phyloP scores from a whole-genome alignment of 2,329 filamentous ascomycete species.

The Akanthomyces muscarius region DNA sequence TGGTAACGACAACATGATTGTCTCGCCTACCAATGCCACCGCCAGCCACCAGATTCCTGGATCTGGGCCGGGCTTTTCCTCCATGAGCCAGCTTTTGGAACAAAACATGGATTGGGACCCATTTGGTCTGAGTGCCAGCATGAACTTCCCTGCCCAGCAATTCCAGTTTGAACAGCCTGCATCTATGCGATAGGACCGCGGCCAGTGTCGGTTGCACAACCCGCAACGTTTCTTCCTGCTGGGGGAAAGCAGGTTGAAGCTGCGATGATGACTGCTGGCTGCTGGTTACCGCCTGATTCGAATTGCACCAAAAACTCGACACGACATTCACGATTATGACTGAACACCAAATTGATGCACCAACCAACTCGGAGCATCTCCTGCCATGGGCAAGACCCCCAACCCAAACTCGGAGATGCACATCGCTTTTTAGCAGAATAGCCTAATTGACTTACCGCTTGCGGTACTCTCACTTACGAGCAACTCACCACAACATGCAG shows the following conservation, averaged over 20 bases:
- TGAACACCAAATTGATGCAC: slow-evolving; percentile 9
- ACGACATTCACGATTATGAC: slow-evolving; percentile 14
- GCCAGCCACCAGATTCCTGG: slow-evolving; percentile 30
- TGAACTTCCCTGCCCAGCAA: slow-evolving; percentile 85
- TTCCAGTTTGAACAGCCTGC: slow-evolving; percentile 67
- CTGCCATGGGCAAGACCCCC: neutral
- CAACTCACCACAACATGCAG: neutral
- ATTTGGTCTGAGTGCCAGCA: slow-evolving; percentile 87
- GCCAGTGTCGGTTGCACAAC: neutral
- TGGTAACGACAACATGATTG: slow-evolving; percentile 46
- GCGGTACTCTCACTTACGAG: slow-evolving; percentile 14
- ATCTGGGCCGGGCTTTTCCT: slow-evolving; percentile 49
- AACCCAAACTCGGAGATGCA: neutral
- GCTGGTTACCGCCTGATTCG: neutral
- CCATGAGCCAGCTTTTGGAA: slow-evolving; percentile 63
- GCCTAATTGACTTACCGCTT: slow-evolving; percentile 17
- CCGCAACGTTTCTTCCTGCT: neutral
- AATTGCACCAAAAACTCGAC: neutral
- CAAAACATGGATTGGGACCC: slow-evolving; percentile 89
- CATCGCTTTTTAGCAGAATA: slow-evolving; percentile 15
- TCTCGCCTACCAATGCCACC: slow-evolving; percentile 36
- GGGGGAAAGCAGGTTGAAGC: neutral
- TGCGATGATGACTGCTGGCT: neutral
- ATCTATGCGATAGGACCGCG: slow-evolving; percentile 39
- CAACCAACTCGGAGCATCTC: neutral